Conservation (phyloP, 2,329 filamentous ascomycete genomes). For the Hysterium pulicare region DNA sequence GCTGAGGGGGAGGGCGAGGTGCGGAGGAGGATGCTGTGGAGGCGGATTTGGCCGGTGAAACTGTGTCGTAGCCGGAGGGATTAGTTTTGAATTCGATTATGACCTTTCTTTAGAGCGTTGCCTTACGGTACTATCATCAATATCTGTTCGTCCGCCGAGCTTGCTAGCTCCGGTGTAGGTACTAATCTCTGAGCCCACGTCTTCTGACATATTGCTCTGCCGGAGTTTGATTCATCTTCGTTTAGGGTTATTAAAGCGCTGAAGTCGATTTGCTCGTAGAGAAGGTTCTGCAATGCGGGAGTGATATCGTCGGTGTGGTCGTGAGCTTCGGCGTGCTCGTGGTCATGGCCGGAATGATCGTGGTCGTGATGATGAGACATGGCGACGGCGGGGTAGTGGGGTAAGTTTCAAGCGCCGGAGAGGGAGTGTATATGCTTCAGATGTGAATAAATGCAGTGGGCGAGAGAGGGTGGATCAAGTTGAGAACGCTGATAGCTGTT, state of each 20-base stretch:
- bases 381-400: conserved; percentile 17
- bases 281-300: conserved; percentile 82
- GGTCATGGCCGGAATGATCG: conserved; percentile 49
- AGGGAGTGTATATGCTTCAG: neutral
- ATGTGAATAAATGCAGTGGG: neutral
- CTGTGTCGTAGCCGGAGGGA: conserved; percentile 50
- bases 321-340: conserved; percentile 61
- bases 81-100: neutral
- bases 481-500: no score
- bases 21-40: conserved; percentile 84
- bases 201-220: conserved; percentile 77
- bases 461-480: neutral
- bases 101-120: neutral
- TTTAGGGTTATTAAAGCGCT: conserved; percentile 81
- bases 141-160: conserved; percentile 90
- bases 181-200: conserved; percentile 80
- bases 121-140: conserved; percentile 84
- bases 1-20: conserved; percentile 68
- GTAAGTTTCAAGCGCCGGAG: conserved; percentile 17
- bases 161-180: conserved; percentile 70
- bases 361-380: conserved; percentile 38
- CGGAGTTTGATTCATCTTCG: conserved; percentile 66
- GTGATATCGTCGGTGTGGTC: conserved; percentile 92
- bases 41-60: conserved; percentile 89
- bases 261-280: conserved; percentile 92